Evolutionary conservation across 164 flowering plant species (phyloP), one percentile per base, ranked within the genome.

Genomic region (Warburgia ugandensis): DNA sequence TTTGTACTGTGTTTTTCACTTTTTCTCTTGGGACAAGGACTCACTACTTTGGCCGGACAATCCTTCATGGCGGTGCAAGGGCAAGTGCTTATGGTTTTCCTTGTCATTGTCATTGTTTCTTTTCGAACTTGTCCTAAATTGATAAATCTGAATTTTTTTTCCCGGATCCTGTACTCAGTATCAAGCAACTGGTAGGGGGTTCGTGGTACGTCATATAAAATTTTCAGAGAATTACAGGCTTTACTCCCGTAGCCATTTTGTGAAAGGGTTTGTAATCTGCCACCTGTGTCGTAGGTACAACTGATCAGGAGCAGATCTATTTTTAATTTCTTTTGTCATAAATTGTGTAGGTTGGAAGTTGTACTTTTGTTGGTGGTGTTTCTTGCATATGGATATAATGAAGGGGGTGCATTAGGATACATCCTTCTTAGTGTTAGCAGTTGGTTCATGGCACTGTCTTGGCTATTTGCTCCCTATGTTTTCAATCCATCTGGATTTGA

Each of bases 61-160:
- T 94, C 66, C 96, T 94, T 52, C 99, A 94, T 76, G 99, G 99
- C 58, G 99, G 99, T 74, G 99, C 97, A 58, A 74, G 78, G 86
- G 97, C 77, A 60, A 68, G 80, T 63, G 51, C 47, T 46, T 39
- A 21, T 30, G 25, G 5, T 45, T 21, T 26, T 26, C 7, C 12
- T 4, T 27, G 21, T n/a, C n/a, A n/a, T n/a, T n/a, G n/a, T 27
- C 20, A 38, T 3, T 4, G 1, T 5, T 6, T 28, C 6, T 2
- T 39, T 4, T 22, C 4, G 14, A 38, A 28, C 14, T 5, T 20
- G 21, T 47, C 43, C 9, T n/a, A 21, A 9, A 14, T 23, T 4
- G 16, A 43, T 23, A 22, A 19, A 23, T 21, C n/a, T n/a, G n/a
- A 2, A 11, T 12, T 23, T 14, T 1, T 5, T 8, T 29, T 37